phyloP scores from a whole-genome alignment of 495 filamentous ascomycete genomes.

The Pyronema domesticum region DNA sequence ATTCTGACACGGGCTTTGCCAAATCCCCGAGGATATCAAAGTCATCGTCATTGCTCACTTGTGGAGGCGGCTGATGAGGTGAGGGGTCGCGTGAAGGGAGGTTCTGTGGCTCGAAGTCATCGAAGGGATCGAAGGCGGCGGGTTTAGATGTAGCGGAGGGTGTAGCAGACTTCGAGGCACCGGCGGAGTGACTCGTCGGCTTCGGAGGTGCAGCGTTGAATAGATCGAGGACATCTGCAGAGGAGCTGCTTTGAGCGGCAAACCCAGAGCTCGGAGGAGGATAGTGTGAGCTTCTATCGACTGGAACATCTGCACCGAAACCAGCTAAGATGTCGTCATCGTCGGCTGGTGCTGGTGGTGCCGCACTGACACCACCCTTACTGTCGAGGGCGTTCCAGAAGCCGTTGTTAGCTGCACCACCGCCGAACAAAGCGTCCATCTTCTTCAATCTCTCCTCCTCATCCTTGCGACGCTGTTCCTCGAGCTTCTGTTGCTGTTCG shows the following conservation, averaged over 20 bases:
- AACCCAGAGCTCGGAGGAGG: conserved; percentile 31
- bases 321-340: conserved; percentile 47
- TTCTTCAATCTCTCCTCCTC: conserved; percentile 52
- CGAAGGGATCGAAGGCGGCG: conserved; percentile 38
- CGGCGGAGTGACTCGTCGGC: neutral
- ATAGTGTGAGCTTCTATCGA: conserved; percentile 42
- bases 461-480: conserved; percentile 57
- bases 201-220: neutral
- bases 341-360: conserved; percentile 7
- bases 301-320: conserved; percentile 39
- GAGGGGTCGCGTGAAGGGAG: conserved; percentile 31
- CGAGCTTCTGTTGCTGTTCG: conserved; percentile 67
- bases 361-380: neutral
- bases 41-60: conserved; percentile 31
- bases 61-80: conserved; percentile 24
- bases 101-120: conserved; percentile 72
- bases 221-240: neutral
- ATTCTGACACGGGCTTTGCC: conserved; percentile 68
- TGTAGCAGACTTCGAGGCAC: too few relatives aligned
- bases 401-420: conserved; percentile 25
- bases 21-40: conserved; percentile 82
- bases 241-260: neutral
- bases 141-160: too few relatives aligned
- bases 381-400: conserved; percentile 20
- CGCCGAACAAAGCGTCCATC: conserved; percentile 58